Conservation (phyloP, 176 grass and related monocot species). For the Eragrostis nindensis region DNA sequence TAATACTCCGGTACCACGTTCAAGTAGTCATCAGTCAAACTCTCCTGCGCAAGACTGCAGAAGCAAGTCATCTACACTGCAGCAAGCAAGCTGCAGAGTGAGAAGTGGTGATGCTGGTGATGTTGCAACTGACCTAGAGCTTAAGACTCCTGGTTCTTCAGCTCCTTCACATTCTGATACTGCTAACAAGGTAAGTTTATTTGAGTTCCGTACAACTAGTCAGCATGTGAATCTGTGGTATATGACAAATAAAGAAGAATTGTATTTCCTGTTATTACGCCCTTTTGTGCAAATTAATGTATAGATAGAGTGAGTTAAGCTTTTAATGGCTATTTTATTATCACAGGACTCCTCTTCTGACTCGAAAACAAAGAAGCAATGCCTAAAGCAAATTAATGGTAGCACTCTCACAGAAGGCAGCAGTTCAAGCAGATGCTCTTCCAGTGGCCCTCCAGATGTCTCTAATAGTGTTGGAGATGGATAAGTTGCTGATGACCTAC, state of each 20-base stretch:
- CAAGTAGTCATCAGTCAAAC: slow-evolving; percentile 49
- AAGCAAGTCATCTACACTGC: slow-evolving; percentile 56
- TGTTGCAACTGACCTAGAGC: slow-evolving; percentile 88
- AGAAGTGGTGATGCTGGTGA: slow-evolving; percentile 64
- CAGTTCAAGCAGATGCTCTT: slow-evolving; percentile 71
- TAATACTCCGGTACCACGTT: slow-evolving; percentile 40
- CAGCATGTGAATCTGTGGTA: neutral
- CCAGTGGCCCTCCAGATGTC: slow-evolving; percentile 49
- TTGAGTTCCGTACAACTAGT: slow-evolving; percentile 12
- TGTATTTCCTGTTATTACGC: slow-evolving; percentile 5
- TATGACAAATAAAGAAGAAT: neutral
- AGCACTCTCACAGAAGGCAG: slow-evolving; percentile 46
- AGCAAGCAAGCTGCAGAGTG: slow-evolving; percentile 47
- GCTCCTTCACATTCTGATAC: slow-evolving; percentile 49
- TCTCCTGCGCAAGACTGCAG: slow-evolving; percentile 46
- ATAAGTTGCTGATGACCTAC: slow-evolving; percentile 42
- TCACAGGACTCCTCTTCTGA: slow-evolving; percentile 65
- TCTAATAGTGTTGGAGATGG: slow-evolving; percentile 57
- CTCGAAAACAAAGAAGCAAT: slow-evolving; percentile 61
- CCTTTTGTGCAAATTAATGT: neutral
- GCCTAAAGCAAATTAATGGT: slow-evolving; percentile 38
- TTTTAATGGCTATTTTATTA: slow-evolving; percentile 11
- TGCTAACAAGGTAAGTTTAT: slow-evolving; percentile 51
- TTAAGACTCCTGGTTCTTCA: slow-evolving; percentile 79
- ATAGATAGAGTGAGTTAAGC: slow-evolving; percentile 29